These are phyloP conservation scores for Monosporozyma aerobia DNA, from an alignment of 805 yeast genomes.

Conservation along the genomic window DNA sequence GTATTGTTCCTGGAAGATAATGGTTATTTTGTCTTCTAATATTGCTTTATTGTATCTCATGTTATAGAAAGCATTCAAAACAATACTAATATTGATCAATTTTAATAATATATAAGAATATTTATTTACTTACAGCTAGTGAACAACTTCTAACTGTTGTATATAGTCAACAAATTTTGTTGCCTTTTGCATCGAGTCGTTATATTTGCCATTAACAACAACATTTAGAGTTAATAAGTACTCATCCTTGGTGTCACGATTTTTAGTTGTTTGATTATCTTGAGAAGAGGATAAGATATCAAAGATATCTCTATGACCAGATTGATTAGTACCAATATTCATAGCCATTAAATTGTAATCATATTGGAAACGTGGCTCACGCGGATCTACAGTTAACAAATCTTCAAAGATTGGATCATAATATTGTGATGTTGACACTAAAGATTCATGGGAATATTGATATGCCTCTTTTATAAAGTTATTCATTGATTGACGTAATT, in stretches of 20 bases:
- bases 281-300: conserved; percentile 16
- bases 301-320: conserved; percentile 14
- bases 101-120: neutral
- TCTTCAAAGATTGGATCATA: conserved; percentile 56
- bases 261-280: neutral
- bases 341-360: conserved; percentile 15
- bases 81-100: neutral
- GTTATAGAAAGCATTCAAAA: neutral
- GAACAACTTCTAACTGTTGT: neutral
- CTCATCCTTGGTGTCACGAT: conserved; percentile 2
- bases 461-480: conserved; percentile 39
- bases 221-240: conserved; percentile 17
- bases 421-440: conserved; percentile 34
- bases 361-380: conserved; percentile 20
- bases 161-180: conserved; percentile 14
- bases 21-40: conserved; percentile 43
- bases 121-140: neutral
- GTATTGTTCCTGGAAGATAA: conserved; percentile 68
- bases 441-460: conserved; percentile 25
- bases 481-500: conserved; percentile 31
- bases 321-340: conserved; percentile 1
- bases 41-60: neutral
- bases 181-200: conserved; percentile 21
- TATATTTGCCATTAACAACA: conserved; percentile 13
- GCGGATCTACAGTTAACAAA: conserved; percentile 37